Evolutionary conservation across 2,329 filamentous ascomycete species (phyloP).

Genomic region (Pseudogymnoascus sp.): DNA sequence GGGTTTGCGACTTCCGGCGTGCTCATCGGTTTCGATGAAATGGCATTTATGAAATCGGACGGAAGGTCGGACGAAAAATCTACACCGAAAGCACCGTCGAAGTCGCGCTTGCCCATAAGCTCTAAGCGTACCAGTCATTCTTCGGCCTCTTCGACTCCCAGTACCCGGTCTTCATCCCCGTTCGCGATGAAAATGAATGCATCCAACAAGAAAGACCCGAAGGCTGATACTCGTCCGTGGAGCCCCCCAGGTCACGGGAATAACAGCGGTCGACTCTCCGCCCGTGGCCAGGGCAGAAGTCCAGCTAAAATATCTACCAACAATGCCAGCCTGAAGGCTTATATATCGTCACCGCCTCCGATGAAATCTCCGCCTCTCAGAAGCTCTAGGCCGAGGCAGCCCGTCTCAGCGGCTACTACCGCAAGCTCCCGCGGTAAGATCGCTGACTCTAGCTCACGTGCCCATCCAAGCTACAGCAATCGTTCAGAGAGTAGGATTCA

Average conservation of each 20-base stretch:
- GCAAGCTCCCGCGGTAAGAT: slow-evolving; percentile 58
- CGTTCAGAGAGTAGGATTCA: slow-evolving; percentile 26
- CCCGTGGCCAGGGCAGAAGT: slow-evolving; percentile 19
- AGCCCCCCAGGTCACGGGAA: slow-evolving; percentile 20
- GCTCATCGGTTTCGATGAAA: background rate
- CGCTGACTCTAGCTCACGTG: slow-evolving; percentile 17
- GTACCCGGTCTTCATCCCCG: slow-evolving; percentile 50
- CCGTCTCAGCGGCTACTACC: slow-evolving; percentile 68
- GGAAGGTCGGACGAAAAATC: background rate
- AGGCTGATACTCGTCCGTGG: slow-evolving; percentile 22
- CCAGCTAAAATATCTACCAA: slow-evolving; percentile 23
- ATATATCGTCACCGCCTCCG: slow-evolving; percentile 60
- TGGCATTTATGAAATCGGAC: background rate
- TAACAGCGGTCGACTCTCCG: slow-evolving; percentile 27
- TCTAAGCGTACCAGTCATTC: slow-evolving; percentile 30
- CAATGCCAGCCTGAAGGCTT: slow-evolving; percentile 59
- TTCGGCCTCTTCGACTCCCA: slow-evolving; percentile 40
- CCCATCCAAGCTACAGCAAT: slow-evolving; percentile 11
- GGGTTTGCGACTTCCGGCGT: slow-evolving; percentile 21
- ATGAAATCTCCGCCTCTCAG: slow-evolving; percentile 72
- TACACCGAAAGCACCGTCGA: slow-evolving; percentile 1
- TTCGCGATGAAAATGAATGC: slow-evolving; percentile 37
- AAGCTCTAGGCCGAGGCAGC: slow-evolving; percentile 73
- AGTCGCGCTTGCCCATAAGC: slow-evolving; percentile 23
- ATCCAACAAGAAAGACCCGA: slow-evolving; percentile 29